Percentiles rank a stretch among this genome's conserved stretches.
phyloP scores from a whole-genome alignment of 805 yeast species.

The Pichia insulana region DNA sequence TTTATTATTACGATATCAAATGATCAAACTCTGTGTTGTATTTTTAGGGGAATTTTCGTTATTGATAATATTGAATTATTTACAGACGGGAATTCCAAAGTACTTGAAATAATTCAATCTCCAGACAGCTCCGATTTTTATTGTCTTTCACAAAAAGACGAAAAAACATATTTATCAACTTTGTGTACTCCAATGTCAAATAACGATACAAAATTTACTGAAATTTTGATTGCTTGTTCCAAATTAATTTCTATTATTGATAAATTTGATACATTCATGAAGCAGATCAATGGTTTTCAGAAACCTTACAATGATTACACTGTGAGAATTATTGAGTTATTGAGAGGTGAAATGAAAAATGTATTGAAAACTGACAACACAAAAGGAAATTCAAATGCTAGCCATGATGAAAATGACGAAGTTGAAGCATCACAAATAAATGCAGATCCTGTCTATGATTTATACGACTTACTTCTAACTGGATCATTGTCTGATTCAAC shows the following conservation, averaged over 20 bases:
- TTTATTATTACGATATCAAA: slow-evolving; percentile 23
- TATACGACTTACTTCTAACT: slow-evolving; percentile 43
- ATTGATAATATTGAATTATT: slow-evolving; percentile 17
- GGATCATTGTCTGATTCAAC: slow-evolving; percentile 43
- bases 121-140: slow-evolving; percentile 15
- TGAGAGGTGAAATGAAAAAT: slow-evolving; percentile 29
- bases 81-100: too few relatives aligned
- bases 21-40: slow-evolving; percentile 17
- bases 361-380: not conserved
- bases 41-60: slow-evolving; percentile 28
- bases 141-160: slow-evolving; percentile 1
- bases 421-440: not conserved
- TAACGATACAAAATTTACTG: slow-evolving; percentile 23
- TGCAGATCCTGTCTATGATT: slow-evolving; percentile 29
- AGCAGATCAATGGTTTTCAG: slow-evolving; percentile 23
- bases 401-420: not conserved
- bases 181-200: slow-evolving; percentile 22
- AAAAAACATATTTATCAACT: slow-evolving; percentile 16
- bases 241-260: slow-evolving; percentile 28
- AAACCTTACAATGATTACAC: slow-evolving; percentile 33
- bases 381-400: slow-evolving; percentile 1
- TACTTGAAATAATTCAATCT: slow-evolving; percentile 4
- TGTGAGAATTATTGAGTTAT: slow-evolving; percentile 26
- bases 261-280: slow-evolving; percentile 28
- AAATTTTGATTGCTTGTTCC: slow-evolving; percentile 29